Base-by-base conservation (phyloP, 768 basidiomycete genomes). In the Jaapia argillacea region DNA sequence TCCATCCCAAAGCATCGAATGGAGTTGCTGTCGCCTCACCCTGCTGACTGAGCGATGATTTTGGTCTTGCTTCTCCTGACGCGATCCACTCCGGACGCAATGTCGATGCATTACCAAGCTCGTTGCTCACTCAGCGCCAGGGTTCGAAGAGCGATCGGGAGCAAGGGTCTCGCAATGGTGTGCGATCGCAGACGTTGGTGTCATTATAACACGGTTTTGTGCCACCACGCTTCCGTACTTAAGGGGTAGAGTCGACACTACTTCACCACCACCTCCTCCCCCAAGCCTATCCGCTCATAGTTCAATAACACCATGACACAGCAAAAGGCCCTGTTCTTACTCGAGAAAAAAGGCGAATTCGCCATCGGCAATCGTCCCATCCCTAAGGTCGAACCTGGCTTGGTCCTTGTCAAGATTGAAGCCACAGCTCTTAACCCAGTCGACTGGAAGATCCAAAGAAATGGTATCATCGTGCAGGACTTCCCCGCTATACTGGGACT, bases 401-500 rank as follows among this genome's bases (percentile, higher is more conserved):
- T 62, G 38, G 14, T 64, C 20, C 49, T 60, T 33, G 48, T 62
- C 44, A 53, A 58, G 33, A 43, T 63, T 23, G 41, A 49, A 5
- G 48, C 58, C 5, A 50, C 60, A 2, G 57, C 58, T 0, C 53
- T 65, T 13, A 62, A 63, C 42, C 64, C 63, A 0, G 48, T 50
- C 18, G 65, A 67, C 51, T 64, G 62, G 61, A 61, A 60, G 48
- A 50, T 60, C 26, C 58, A 58, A 20, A 46, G 38, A 13, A 47
- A 28, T 36, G 58, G 54, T 7, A 33, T 58, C 13, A 57, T 62
- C 44, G 36, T 70, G n/a, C 46, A 63, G n/a, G 42, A 54, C 3
- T 74, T 46, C 45, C 72, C 71, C 1, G 51, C 54, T 13, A 50
- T 68, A 36, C 40, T 65, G 24, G 71, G 67, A 4, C 46, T 40